Conservation (phyloP, 768 basidiomycete species). For the Russula dissimulans region DNA sequence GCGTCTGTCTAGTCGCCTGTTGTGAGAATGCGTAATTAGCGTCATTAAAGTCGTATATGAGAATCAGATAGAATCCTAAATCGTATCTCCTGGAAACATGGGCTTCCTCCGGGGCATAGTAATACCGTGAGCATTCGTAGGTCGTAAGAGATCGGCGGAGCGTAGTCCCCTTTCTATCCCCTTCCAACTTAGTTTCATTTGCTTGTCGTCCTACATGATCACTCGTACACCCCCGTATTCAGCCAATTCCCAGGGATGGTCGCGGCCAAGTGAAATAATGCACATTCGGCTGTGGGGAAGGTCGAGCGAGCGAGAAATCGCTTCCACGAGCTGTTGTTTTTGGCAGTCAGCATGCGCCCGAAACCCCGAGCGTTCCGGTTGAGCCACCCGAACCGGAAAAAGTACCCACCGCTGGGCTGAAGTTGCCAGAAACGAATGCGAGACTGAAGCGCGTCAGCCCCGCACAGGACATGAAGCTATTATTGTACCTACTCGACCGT, state of each 20-base stretch:
- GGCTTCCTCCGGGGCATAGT: too few relatives aligned
- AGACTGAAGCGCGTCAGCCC: slow-evolving; percentile 4
- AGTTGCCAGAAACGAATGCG: slow-evolving; percentile 13
- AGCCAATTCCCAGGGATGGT: slow-evolving; percentile 17
- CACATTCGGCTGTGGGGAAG: slow-evolving; percentile 19
- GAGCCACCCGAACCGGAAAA: not conserved
- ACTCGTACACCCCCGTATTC: slow-evolving; percentile 15
- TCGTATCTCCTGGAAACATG: too few relatives aligned
- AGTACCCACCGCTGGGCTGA: slow-evolving; percentile 12
- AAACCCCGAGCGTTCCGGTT: not conserved
- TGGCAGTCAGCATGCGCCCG: not conserved
- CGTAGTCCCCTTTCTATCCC: not conserved
- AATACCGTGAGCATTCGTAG: not conserved
- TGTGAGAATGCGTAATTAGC: too few relatives aligned
- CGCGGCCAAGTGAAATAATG: slow-evolving; percentile 8
- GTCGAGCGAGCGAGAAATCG: slow-evolving; percentile 9
- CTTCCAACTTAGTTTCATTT: too few relatives aligned
- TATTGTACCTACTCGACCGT: slow-evolving; percentile 14
- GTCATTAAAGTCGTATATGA: too few relatives aligned
- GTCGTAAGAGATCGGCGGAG: not conserved
- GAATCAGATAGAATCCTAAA: too few relatives aligned
- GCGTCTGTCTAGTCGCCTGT: too few relatives aligned
- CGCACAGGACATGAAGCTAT: not conserved
- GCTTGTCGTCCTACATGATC: not conserved
- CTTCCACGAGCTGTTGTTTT: slow-evolving; percentile 14